A percentile compares a stretch with the other conserved stretches of the same genome.
Evolutionary conservation across 2,329 filamentous ascomycete genomes (phyloP).

Genomic region (Colletotrichum sp.): DNA sequence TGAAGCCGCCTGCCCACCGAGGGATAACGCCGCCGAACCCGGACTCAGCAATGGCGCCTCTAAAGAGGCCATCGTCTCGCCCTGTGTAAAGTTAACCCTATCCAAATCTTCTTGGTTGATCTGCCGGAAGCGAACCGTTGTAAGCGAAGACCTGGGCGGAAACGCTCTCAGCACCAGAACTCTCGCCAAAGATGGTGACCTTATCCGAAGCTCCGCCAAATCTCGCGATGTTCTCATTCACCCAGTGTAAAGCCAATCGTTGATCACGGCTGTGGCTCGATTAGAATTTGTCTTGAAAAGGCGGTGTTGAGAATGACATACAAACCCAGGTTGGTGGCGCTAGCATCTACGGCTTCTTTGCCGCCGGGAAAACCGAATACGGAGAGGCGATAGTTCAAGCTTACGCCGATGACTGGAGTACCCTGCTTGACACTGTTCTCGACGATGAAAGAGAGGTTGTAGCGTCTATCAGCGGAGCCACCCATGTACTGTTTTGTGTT

Average conservation of each 20-base stretch:
- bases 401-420: constrained; percentile 53
- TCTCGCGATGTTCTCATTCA: constrained; percentile 48
- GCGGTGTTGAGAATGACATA: neutral
- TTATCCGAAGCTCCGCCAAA: constrained; percentile 50
- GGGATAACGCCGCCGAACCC: constrained; percentile 41
- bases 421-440: constrained; percentile 46
- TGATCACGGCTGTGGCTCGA: constrained; percentile 41
- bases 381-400: constrained; percentile 53
- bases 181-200: constrained; percentile 58
- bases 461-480: constrained; percentile 48
- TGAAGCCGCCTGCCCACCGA: constrained; percentile 30
- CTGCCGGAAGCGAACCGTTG: constrained; percentile 36
- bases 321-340: constrained; percentile 54
- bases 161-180: constrained; percentile 52
- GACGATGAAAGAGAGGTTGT: constrained; percentile 67
- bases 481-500: constrained; percentile 26
- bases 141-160: constrained; percentile 52
- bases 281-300: neutral
- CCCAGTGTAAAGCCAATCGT: constrained; percentile 49
- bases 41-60: constrained; percentile 53
- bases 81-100: constrained; percentile 18
- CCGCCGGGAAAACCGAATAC: constrained; percentile 52
- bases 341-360: constrained; percentile 40
- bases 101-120: neutral
- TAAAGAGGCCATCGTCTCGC: constrained; percentile 56